These are phyloP conservation scores for Phyllachora maydis DNA, from an alignment of 2,329 filamentous ascomycete genomes.

Conservation along the genomic window DNA sequence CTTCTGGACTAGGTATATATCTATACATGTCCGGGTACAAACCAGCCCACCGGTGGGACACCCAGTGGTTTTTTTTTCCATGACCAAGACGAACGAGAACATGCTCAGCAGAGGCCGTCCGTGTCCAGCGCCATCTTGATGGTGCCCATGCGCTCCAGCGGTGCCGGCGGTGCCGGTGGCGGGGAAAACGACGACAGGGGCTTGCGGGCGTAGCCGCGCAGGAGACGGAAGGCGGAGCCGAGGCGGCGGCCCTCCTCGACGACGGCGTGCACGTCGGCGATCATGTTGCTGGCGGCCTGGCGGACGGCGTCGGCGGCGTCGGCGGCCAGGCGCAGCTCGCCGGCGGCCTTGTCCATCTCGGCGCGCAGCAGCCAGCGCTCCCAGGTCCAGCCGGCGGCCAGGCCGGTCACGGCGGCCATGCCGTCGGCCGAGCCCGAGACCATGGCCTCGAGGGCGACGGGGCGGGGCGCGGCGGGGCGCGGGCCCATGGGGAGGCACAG, in stretches of 20 bases:
- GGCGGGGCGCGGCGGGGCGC: slow-evolving; percentile 13
- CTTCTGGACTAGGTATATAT: too few relatives aligned
- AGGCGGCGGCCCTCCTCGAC: slow-evolving; percentile 41
- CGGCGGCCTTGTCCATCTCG: slow-evolving; percentile 60
- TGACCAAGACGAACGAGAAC: slow-evolving; percentile 1
- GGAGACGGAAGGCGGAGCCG: slow-evolving; percentile 37
- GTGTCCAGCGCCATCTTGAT: slow-evolving; percentile 16
- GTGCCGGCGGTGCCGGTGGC: slow-evolving; percentile 5
- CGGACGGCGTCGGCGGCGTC: slow-evolving; percentile 26
- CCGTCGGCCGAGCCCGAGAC: slow-evolving; percentile 48
- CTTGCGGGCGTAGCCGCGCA: slow-evolving; percentile 45
- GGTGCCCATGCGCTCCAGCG: slow-evolving; percentile 9
- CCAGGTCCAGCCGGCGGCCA: slow-evolving; percentile 81
- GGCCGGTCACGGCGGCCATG: slow-evolving; percentile 54
- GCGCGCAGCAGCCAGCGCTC: slow-evolving; percentile 88
- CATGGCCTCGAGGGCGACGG: slow-evolving; percentile 38
- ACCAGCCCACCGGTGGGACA: too few relatives aligned
- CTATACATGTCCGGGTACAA: too few relatives aligned
- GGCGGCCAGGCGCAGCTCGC: slow-evolving; percentile 35
- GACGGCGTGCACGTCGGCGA: slow-evolving; percentile 37
- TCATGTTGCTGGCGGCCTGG: slow-evolving; percentile 35
- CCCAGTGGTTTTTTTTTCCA: too few relatives aligned
- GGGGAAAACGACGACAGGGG: too few relatives aligned
- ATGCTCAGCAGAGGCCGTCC: slow-evolving; percentile 1
- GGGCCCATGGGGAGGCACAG: slow-evolving; percentile 67